Evolutionary conservation across 2,329 filamentous ascomycete genomes (phyloP), one percentile per base, ranked within the genome.

Genomic region (Ascochyta rabiei): DNA sequence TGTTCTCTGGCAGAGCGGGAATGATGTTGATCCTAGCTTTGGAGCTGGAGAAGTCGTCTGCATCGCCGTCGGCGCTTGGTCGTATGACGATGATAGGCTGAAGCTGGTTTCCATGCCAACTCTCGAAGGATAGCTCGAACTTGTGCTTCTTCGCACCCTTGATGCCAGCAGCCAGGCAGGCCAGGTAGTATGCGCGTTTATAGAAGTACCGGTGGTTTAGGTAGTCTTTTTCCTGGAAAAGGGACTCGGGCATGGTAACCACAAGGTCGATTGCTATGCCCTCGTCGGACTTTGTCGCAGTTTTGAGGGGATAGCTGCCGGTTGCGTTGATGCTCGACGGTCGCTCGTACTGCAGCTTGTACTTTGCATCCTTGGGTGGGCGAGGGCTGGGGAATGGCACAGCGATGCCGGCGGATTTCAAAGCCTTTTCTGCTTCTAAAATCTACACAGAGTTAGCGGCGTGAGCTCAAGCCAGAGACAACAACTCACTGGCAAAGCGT

Each of bases 171-270:
- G 91, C 87, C 51, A 98, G 79, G 61, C 89, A 91, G 30, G 93
- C 91, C 45, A 98, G 79, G 70, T 96, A 98, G 75, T 93, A 98
- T 12, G 95, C 90, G 60, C 93, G 83, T 69, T 96, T 96, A 78
- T 97, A 93, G 71, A 97, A 96, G 77, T 96, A 98, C 57, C 95
- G 86, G 79, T 95, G 84, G 73, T 96, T 92, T 44, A 93, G 82
- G 72, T 93, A 97, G 75, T 99, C 95, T 76, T 98, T 98, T 39
- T 96, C 90, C 69, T 96, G 91, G 67, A 98, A 93, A 12, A 96
- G 77, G 1, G 83, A 78, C 53, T 79, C 67, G 5, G 95, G 93
- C 86, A 99, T 96, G 42, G 89, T 89, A 15, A 96, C 86, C 6
- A 93, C 86, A 82, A 98, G 85, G 74, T 98, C 93, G 56, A 97